Percentiles rank a stretch among this genome's conserved stretches.
Conservation (phyloP, 2,329 filamentous ascomycete genomes). For the Penicillium expansum region DNA sequence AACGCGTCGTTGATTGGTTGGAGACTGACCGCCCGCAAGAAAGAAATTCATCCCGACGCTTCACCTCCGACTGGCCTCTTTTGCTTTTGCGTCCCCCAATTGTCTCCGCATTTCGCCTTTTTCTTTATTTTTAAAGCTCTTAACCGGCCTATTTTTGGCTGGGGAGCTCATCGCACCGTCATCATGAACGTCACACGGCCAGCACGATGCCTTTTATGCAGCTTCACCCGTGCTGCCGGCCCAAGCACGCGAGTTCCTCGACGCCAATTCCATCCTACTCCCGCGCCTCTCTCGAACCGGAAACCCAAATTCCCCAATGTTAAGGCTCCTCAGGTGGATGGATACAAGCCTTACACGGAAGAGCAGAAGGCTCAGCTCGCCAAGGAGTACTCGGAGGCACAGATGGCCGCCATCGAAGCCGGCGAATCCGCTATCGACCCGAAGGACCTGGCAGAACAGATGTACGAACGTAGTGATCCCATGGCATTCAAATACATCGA, state of each 20-base stretch:
- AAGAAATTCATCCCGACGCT: constrained; percentile 28
- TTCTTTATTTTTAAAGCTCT: constrained; percentile 13
- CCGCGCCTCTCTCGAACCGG: constrained; percentile 36
- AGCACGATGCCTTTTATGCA: constrained; percentile 52
- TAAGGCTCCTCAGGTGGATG: constrained; percentile 33
- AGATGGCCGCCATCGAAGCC: constrained; percentile 76
- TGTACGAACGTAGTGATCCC: constrained; percentile 67
- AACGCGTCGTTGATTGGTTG: constrained; percentile 19
- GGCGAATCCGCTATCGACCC: constrained; percentile 74
- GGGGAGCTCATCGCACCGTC: constrained; percentile 24
- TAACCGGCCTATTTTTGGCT: constrained; percentile 29
- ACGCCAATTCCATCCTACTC: constrained; percentile 50
- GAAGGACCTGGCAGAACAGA: constrained; percentile 71
- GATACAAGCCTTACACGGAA: constrained; percentile 60
- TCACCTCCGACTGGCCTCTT: constrained; percentile 14
- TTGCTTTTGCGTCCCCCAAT: constrained; percentile 16
- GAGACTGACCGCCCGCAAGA: constrained; percentile 25
- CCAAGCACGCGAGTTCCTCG: constrained; percentile 43
- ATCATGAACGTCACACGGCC: constrained; percentile 52
- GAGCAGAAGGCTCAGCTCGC: constrained; percentile 63
- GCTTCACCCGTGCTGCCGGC: constrained; percentile 43
- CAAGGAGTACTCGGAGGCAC: constrained; percentile 72
- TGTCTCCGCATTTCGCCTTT: constrained; percentile 13
- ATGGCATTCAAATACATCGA: constrained; percentile 75
- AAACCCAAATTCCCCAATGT: constrained; percentile 42